Evolutionary conservation across 306 rosid species (phyloP).

Genomic region (Pterocarpus santalinus): DNA sequence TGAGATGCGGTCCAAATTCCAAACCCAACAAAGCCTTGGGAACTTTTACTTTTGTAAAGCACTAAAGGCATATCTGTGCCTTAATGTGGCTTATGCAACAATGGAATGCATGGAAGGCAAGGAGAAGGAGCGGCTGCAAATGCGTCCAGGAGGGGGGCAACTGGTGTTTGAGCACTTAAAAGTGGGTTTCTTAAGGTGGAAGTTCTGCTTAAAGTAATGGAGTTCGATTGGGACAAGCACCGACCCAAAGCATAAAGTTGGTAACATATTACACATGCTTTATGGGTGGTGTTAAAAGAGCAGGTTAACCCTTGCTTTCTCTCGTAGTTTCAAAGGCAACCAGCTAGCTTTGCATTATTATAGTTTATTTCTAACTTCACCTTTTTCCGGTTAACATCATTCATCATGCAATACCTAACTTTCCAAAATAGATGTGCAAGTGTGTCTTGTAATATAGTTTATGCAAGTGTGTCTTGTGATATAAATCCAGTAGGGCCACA

Average conservation of each 20-base stretch:
- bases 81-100: conserved; percentile 40
- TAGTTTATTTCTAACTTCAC: neutral
- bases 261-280: conserved; percentile 43
- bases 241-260: conserved; percentile 51
- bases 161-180: conserved; percentile 35
- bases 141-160: neutral
- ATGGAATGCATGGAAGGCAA: conserved; percentile 18
- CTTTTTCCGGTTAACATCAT: conserved; percentile 12
- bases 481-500: conserved; percentile 21
- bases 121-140: neutral
- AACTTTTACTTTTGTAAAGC: conserved; percentile 59
- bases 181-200: conserved; percentile 55
- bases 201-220: conserved; percentile 55
- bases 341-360: conserved; percentile 43
- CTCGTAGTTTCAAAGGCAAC: conserved; percentile 32
- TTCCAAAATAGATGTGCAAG: conserved; percentile 20
- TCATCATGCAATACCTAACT: conserved; percentile 47
- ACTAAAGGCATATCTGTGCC: conserved; percentile 37
- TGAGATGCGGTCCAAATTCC: conserved; percentile 43
- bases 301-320: conserved; percentile 55
- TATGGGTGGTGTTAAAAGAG: conserved; percentile 52
- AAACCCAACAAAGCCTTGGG: conserved; percentile 41
- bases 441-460: neutral
- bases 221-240: conserved; percentile 71
- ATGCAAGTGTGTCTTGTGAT: conserved; percentile 15